These are phyloP conservation scores for Saccharomyces hybrid DNA, from an alignment of 1,139 yeast species.

Conservation along the genomic window DNA sequence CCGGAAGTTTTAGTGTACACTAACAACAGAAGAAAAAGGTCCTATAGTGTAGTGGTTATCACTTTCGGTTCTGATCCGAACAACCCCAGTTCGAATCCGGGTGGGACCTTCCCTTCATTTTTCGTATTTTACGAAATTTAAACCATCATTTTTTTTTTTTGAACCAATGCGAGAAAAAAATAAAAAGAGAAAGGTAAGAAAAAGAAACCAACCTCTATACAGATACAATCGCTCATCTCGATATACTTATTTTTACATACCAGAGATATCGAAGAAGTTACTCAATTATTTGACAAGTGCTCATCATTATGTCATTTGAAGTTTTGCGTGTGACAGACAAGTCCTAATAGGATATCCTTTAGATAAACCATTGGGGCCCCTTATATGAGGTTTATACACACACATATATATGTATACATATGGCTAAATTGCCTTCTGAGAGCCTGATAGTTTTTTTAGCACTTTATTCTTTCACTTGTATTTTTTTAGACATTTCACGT, in stretches of 20 bases:
- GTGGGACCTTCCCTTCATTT: constrained; percentile 50
- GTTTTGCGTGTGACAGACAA: neutral
- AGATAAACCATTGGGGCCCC: neutral
- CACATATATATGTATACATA: neutral
- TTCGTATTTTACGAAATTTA: constrained; percentile 15
- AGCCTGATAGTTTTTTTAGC: neutral
- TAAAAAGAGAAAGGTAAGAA: neutral
- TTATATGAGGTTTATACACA: too few relatives aligned
- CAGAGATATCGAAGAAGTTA: neutral
- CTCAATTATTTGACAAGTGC: neutral
- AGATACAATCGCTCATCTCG: neutral
- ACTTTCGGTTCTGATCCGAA: constrained; percentile 56
- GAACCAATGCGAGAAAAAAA: neutral
- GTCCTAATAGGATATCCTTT: neutral
- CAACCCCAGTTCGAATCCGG: constrained; percentile 89
- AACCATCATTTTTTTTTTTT: neutral
- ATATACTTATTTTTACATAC: too few relatives aligned
- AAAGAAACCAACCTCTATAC: too few relatives aligned
- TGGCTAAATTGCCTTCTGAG: neutral
- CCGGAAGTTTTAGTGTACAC: neutral
- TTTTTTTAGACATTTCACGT: neutral
- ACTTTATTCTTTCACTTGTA: neutral
- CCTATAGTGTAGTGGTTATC: constrained; percentile 50
- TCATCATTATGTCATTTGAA: neutral
- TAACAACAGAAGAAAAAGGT: constrained; percentile 26